These are phyloP conservation scores for Mentha longifolia DNA, from an alignment of 257 asterid genomes.

Conservation along the genomic window DNA sequence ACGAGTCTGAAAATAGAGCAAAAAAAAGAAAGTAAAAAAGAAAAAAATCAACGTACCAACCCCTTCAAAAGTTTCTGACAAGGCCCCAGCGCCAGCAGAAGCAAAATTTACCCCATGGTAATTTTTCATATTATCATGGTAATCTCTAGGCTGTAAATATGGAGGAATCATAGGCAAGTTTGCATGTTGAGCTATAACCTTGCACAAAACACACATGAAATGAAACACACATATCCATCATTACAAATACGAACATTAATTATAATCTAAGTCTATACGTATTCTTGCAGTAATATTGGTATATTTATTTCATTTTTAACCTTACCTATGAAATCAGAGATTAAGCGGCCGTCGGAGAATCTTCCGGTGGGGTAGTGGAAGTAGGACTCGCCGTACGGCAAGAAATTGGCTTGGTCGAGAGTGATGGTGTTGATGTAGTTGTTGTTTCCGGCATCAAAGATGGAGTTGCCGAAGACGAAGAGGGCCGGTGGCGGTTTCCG, in stretches of 20 bases:
- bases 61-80: slow-evolving; percentile 64
- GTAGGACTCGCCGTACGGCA: slow-evolving; percentile 65
- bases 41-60: slow-evolving; percentile 34
- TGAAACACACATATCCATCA: slow-evolving; percentile 37
- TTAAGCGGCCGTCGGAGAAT: slow-evolving; percentile 78
- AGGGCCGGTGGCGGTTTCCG: slow-evolving; percentile 21
- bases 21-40: background rate
- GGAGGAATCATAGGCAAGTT: slow-evolving; percentile 53
- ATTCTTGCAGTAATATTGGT: background rate
- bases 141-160: slow-evolving; percentile 43
- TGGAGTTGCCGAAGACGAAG: slow-evolving; percentile 73
- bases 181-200: slow-evolving; percentile 57
- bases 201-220: slow-evolving; percentile 5
- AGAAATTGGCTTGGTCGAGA: slow-evolving; percentile 67
- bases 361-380: slow-evolving; percentile 69
- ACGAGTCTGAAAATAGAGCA: no score
- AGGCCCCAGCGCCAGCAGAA: slow-evolving; percentile 74
- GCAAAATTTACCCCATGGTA: slow-evolving; percentile 65
- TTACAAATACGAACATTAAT: no score
- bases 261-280: slow-evolving; percentile 33
- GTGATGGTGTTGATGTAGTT: slow-evolving; percentile 74
- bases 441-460: slow-evolving; percentile 75
- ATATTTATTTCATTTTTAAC: no score
- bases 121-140: background rate
- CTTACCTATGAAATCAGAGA: slow-evolving; percentile 66